Evolutionary conservation across 208 protist species (phyloP).

Genomic region (Strigomonas culicis): DNA sequence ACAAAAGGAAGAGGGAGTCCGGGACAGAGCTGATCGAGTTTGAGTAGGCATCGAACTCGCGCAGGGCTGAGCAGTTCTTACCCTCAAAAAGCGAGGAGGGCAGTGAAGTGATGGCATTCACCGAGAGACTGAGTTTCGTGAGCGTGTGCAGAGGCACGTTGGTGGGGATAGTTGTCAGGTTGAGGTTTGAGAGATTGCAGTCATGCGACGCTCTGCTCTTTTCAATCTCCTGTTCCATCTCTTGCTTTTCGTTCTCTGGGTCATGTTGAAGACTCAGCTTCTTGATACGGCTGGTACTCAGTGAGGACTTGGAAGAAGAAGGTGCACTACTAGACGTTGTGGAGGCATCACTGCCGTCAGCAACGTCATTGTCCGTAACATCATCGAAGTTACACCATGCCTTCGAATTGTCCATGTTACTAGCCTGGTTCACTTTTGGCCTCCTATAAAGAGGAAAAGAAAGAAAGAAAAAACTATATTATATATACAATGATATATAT

Average conservation of each 20-base stretch:
- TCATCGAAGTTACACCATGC: conserved; percentile 10
- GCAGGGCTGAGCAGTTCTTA: conserved; percentile 28
- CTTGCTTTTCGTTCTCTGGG: conserved; percentile 25
- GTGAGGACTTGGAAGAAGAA: conserved; percentile 13
- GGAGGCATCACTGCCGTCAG: too few species aligned
- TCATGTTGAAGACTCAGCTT: conserved; percentile 26
- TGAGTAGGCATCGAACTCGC: conserved; percentile 58
- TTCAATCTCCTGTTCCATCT: conserved; percentile 50
- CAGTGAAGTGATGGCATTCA: conserved; percentile 53
- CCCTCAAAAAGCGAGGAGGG: conserved; percentile 38
- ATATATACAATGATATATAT: too few species aligned
- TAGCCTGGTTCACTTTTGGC: not conserved
- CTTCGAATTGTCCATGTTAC: not conserved
- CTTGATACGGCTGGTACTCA: conserved; percentile 8
- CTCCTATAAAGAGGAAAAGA: conserved; percentile 13
- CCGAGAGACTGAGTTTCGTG: conserved; percentile 42
- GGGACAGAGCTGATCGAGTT: conserved; percentile 60
- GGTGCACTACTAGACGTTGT: too few species aligned
- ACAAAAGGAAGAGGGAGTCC: conserved; percentile 54
- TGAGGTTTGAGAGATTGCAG: conserved; percentile 61
- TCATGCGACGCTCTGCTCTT: conserved; percentile 32
- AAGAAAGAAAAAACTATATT: conserved; percentile 14
- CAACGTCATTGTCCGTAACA: not conserved
- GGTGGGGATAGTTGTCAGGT: conserved; percentile 29
- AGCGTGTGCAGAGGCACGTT: conserved; percentile 37